These are phyloP conservation scores for Sporobolomyces pararoseus DNA, from an alignment of 768 basidiomycete genomes.

Conservation along the genomic window DNA sequence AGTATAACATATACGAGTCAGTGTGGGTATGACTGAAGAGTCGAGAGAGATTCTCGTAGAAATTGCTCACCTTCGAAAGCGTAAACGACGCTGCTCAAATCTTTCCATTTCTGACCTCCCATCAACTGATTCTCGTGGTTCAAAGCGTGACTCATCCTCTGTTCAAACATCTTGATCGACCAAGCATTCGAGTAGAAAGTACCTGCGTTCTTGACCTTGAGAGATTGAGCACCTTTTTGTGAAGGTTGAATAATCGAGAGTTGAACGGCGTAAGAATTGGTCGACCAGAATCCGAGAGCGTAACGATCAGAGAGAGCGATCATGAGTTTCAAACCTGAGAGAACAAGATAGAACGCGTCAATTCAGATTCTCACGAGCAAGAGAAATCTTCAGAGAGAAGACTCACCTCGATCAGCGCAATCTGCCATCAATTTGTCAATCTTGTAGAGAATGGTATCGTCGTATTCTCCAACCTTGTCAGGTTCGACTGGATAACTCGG, in stretches of 20 bases:
- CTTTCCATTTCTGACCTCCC: slow-evolving; percentile 43
- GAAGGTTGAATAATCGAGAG: slow-evolving; percentile 38
- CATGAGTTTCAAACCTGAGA: slow-evolving; percentile 44
- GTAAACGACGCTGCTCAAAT: slow-evolving; percentile 44
- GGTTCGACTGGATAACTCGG: slow-evolving; percentile 41
- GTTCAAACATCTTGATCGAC: slow-evolving; percentile 40
- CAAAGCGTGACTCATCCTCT: slow-evolving; percentile 43
- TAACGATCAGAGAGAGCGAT: slow-evolving; percentile 47
- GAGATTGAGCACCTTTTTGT: slow-evolving; percentile 37
- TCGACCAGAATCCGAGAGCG: slow-evolving; percentile 47
- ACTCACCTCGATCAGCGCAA: slow-evolving; percentile 29
- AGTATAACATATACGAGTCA: no score
- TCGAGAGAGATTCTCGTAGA: neutral
- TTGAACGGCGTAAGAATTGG: slow-evolving; percentile 45
- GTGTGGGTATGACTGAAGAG: neutral
- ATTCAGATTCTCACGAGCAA: neutral
- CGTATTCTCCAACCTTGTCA: slow-evolving; percentile 43
- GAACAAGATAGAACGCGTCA: neutral
- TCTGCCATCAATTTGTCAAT: slow-evolving; percentile 47
- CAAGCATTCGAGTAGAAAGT: slow-evolving; percentile 42
- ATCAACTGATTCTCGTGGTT: slow-evolving; percentile 41
- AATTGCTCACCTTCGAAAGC: slow-evolving; percentile 32
- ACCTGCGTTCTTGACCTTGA: slow-evolving; percentile 39
- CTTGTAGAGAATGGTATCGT: slow-evolving; percentile 45
- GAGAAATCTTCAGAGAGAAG: neutral